phyloP scores from a whole-genome alignment of 2,329 filamentous ascomycete species.

The Diaporthe citri region DNA sequence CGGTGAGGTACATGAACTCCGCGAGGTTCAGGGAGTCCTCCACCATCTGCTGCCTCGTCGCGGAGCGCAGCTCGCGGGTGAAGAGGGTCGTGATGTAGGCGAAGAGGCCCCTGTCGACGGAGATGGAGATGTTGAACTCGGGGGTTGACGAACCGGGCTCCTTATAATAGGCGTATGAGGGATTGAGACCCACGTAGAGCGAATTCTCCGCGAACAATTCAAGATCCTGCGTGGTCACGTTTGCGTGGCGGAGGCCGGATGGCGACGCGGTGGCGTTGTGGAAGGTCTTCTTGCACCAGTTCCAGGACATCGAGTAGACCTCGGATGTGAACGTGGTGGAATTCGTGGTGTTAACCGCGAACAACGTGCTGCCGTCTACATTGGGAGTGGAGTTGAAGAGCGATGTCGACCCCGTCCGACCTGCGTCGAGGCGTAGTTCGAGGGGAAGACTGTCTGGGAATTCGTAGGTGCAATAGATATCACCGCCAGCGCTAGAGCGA shows the following conservation, averaged over 20 bases:
- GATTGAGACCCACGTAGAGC: background rate
- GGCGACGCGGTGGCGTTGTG: background rate
- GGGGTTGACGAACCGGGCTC: background rate
- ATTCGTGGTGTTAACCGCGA: background rate
- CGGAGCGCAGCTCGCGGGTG: background rate
- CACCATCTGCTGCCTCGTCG: background rate
- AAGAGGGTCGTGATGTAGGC: background rate
- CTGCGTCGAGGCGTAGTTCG: background rate
- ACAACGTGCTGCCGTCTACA: background rate
- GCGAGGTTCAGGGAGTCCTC: conserved; percentile 2
- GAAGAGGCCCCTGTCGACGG: background rate
- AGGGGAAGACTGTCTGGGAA: conserved; percentile 2
- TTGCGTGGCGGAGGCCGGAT: background rate
- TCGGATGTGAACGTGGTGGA: background rate
- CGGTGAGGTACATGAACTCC: conserved; percentile 12
- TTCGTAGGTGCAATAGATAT: background rate
- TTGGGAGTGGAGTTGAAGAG: background rate
- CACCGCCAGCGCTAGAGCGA: too few relatives aligned
- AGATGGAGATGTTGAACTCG: background rate
- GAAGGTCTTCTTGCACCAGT: conserved; percentile 11
- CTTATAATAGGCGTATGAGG: background rate
- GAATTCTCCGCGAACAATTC: background rate
- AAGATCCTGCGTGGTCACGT: background rate
- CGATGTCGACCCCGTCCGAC: background rate
- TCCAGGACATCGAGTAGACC: conserved; percentile 7